A percentile compares a stretch with the other conserved stretches of the same genome.
Evolutionary conservation across 1,284 basidiomycete genomes (phyloP).

Genomic region (Pulveroboletus sp.): DNA sequence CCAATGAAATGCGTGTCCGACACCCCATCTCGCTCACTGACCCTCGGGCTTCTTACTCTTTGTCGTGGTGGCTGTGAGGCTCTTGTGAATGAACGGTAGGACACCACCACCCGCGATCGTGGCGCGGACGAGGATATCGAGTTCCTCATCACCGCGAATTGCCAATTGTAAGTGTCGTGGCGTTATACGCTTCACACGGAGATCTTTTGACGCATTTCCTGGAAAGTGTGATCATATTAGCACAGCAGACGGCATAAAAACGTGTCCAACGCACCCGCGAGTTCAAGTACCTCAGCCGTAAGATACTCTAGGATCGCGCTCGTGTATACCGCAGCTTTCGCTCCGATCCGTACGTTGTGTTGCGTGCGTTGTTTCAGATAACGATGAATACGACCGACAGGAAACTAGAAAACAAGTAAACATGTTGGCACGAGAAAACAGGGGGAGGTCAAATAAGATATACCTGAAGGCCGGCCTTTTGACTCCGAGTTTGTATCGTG

Average conservation of each 20-base stretch:
- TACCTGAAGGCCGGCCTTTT: constrained; percentile 85
- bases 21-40: constrained; percentile 20
- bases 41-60: constrained; percentile 37
- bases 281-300: constrained; percentile 87
- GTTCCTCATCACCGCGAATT: constrained; percentile 95
- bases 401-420: constrained; percentile 62
- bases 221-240: neutral
- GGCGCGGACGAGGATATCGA: constrained; percentile 74
- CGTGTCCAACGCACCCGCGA: constrained; percentile 63
- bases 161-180: constrained; percentile 92
- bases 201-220: constrained; percentile 97
- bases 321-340: constrained; percentile 92
- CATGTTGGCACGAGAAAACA: neutral
- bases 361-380: constrained; percentile 93
- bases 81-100: constrained; percentile 96
- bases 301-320: constrained; percentile 90
- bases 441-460: constrained; percentile 26
- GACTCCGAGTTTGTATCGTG: constrained; percentile 70
- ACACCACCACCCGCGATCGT: constrained; percentile 87
- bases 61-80: constrained; percentile 48
- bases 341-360: constrained; percentile 91
- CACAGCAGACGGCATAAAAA: neutral
- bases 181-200: constrained; percentile 95
- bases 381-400: constrained; percentile 92
- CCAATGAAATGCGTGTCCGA: neutral